Base-by-base conservation (phyloP, 345 rosid species). In the Combretum micranthum region DNA sequence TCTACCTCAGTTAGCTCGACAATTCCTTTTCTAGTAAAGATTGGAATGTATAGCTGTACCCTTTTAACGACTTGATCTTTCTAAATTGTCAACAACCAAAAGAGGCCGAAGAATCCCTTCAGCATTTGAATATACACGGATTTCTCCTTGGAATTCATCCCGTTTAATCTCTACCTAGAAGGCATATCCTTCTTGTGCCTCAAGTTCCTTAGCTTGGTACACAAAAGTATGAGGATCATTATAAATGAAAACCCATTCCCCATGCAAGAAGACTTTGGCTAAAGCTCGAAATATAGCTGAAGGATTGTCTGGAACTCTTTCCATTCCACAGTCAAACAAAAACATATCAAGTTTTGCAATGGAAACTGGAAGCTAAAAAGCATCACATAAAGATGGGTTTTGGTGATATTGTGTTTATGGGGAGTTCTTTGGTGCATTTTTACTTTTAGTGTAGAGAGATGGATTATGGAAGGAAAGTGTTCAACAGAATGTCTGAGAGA, bases 81-180 rank as follows among this genome's bases (percentile, higher is more conserved):
- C 55, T 50, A 89, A 68, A 62, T 86, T 89, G 64, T 82, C 79
- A 54, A 86, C 85, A 62, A 89, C 88, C 52, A 93, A 32, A 53
- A 93, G 97, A 55, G 97, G 99, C 12, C 89, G 96, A 59, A 93
- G 76, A 59, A 89, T 77, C 77, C 99, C 83, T 65, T 96, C 99
- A 50, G 88, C 80, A 60, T 89, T 96, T 53, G 86, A 64, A 77
- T 74, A 86, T 50, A 93, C 79, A 44, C 97, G 77, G 17, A 93
- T 89, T 75, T 86, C 97, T 57, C 71, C 70, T 20, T 80, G 80
- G 19, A 70, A 80, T 42, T 62, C 78, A 55, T 89, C 99, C 66
- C 80, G 62, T 69, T 86, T 93, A 48, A 93, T 83, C 79, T 89
- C 94, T 56, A 89, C 79, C 99, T 93, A 62, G 70, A 65, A 2